Evolutionary conservation across 2,329 filamentous ascomycete genomes (phyloP).

Genomic region (Stromatinia cepivora): DNA sequence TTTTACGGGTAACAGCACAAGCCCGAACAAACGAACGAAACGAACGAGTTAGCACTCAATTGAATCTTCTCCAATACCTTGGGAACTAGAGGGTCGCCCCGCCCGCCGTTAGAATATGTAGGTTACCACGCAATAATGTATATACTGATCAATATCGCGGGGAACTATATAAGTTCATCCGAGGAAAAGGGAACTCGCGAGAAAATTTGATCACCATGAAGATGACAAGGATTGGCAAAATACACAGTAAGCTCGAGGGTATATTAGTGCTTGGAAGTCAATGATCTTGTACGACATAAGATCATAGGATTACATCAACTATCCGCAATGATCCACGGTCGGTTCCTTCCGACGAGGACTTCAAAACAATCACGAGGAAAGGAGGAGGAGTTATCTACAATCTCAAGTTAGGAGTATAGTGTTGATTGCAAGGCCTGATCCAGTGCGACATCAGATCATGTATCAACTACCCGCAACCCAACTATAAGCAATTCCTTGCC

Average conservation of each 20-base stretch:
- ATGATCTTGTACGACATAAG: background rate
- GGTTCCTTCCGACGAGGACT: too few species aligned
- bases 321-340: too few species aligned
- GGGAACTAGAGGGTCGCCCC: background rate
- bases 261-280: background rate
- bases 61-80: background rate
- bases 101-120: background rate
- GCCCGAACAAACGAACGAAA: background rate
- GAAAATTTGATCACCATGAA: background rate
- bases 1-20: too few species aligned
- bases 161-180: background rate
- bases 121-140: background rate
- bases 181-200: background rate
- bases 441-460: too few species aligned
- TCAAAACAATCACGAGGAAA: too few species aligned
- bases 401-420: too few species aligned
- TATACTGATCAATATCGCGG: background rate
- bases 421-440: too few species aligned
- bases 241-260: background rate
- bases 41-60: background rate
- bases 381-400: too few species aligned
- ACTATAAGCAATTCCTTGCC: too few species aligned
- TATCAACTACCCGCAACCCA: too few species aligned
- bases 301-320: background rate
- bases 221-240: background rate